phyloP scores from a whole-genome alignment of 352 stramenopile species.

The Pseudoperonospora humuli region DNA sequence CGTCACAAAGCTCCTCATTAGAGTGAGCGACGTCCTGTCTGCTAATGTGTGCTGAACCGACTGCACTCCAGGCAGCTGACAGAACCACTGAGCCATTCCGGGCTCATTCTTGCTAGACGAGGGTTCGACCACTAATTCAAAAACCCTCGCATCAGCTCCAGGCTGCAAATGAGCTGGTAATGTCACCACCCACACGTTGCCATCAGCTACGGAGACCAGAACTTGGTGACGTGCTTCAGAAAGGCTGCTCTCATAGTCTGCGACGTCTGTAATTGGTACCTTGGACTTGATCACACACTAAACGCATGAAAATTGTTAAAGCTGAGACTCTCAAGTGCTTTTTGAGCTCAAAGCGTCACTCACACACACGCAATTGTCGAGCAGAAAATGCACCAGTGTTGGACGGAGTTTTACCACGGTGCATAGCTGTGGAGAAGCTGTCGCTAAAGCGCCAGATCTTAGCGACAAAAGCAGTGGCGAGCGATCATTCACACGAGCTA shows the following conservation, averaged over 20 bases:
- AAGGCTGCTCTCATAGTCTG: slow-evolving; percentile 3
- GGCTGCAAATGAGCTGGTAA: slow-evolving; percentile 13
- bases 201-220: slow-evolving; percentile 30
- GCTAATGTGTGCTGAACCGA: slow-evolving; percentile 17
- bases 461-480: slow-evolving; percentile 26
- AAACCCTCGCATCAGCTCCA: not conserved
- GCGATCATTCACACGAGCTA: slow-evolving; percentile 35
- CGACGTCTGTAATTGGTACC: slow-evolving; percentile 30
- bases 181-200: slow-evolving; percentile 44
- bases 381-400: slow-evolving; percentile 39
- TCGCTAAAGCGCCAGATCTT: not conserved
- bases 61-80: slow-evolving; percentile 35
- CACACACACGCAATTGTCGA: slow-evolving; percentile 36
- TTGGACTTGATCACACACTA: slow-evolving; percentile 41
- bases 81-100: slow-evolving; percentile 13
- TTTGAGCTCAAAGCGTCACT: too few species aligned
- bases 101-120: not conserved
- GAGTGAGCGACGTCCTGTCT: slow-evolving; percentile 11
- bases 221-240: slow-evolving; percentile 11
- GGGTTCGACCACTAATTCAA: slow-evolving; percentile 16
- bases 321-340: not conserved
- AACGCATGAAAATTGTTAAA: not conserved
- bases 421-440: not conserved
- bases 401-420: slow-evolving; percentile 40
- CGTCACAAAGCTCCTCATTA: slow-evolving; percentile 45